Conservation (phyloP, 108 stramenopile genomes). For the Stephanodiscus triporus region DNA sequence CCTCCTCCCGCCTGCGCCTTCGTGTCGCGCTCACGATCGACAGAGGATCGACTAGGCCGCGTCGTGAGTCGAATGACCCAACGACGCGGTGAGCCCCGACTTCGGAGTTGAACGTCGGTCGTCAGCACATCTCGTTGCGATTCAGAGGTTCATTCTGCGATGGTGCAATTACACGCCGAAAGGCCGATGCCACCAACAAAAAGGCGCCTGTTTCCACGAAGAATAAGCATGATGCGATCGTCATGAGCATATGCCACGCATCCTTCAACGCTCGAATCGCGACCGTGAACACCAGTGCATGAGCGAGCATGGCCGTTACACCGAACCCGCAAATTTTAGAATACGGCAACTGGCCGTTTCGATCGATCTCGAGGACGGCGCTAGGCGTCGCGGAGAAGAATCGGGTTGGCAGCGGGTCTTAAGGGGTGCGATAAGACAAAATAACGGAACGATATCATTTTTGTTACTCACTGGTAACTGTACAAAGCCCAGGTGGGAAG, state of each 20-base stretch:
- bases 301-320: constrained; percentile 16
- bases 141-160: constrained; percentile 8
- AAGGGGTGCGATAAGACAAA: not conserved
- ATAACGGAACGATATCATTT: not conserved
- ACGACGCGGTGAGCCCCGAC: constrained; percentile 58
- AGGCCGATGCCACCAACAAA: constrained; percentile 19
- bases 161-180: constrained; percentile 4
- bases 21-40: not conserved
- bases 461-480: constrained; percentile 16
- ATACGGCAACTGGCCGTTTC: not conserved
- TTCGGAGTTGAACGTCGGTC: too few species aligned
- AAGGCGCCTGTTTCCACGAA: constrained; percentile 41
- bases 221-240: constrained; percentile 36
- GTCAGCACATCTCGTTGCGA: not conserved
- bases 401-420: not conserved
- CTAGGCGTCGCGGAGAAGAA: not conserved
- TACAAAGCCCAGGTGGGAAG: constrained; percentile 36
- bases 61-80: constrained; percentile 46
- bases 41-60: constrained; percentile 11
- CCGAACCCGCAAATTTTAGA: constrained; percentile 14
- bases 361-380: constrained; percentile 12
- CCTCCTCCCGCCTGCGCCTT: constrained; percentile 15
- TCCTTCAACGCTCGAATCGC: constrained; percentile 10
- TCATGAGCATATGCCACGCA: constrained; percentile 27
- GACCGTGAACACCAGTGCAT: constrained; percentile 18